phyloP scores from a whole-genome alignment of 2,329 filamentous ascomycete species.

The Aspergillus sp. region DNA sequence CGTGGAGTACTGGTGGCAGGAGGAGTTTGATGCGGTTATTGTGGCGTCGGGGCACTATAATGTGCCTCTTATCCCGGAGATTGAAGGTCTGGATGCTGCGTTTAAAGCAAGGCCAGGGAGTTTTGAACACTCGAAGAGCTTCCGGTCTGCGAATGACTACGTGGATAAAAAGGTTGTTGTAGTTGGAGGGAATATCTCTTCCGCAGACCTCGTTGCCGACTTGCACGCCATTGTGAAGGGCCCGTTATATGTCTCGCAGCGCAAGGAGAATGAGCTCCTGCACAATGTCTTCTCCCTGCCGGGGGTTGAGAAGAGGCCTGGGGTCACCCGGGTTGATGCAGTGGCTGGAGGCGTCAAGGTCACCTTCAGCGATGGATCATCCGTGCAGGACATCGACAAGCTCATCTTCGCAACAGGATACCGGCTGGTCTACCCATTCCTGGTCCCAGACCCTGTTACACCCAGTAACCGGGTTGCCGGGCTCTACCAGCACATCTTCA shows the following conservation, averaged over 20 bases:
- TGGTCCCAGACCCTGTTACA: slow-evolving; percentile 22
- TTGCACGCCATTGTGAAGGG: slow-evolving; percentile 24
- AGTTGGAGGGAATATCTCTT: slow-evolving; percentile 31
- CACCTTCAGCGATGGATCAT: slow-evolving; percentile 23
- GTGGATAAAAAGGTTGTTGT: slow-evolving; percentile 32
- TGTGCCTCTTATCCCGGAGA: slow-evolving; percentile 40
- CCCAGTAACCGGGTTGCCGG: slow-evolving; percentile 25
- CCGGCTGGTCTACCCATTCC: slow-evolving; percentile 29
- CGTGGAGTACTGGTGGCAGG: slow-evolving; percentile 38
- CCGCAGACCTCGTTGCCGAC: slow-evolving; percentile 28
- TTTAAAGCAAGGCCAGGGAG: slow-evolving; percentile 29
- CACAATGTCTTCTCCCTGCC: slow-evolving; percentile 24
- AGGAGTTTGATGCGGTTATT: slow-evolving; percentile 44
- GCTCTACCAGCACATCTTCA: slow-evolving; percentile 34
- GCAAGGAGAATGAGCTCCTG: slow-evolving; percentile 21
- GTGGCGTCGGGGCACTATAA: slow-evolving; percentile 46
- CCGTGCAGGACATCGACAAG: slow-evolving; percentile 21
- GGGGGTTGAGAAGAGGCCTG: slow-evolving; percentile 21
- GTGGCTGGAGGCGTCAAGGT: slow-evolving; percentile 1
- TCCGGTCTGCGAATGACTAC: slow-evolving; percentile 36
- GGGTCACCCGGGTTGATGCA: slow-evolving; percentile 15
- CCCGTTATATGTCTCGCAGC: slow-evolving; percentile 21
- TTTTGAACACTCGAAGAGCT: slow-evolving; percentile 42
- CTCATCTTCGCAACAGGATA: slow-evolving; percentile 35
- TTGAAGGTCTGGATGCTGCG: slow-evolving; percentile 35